Evolutionary conservation across 345 rosid genomes (phyloP).

Genomic region (Hibiscus syriacus): DNA sequence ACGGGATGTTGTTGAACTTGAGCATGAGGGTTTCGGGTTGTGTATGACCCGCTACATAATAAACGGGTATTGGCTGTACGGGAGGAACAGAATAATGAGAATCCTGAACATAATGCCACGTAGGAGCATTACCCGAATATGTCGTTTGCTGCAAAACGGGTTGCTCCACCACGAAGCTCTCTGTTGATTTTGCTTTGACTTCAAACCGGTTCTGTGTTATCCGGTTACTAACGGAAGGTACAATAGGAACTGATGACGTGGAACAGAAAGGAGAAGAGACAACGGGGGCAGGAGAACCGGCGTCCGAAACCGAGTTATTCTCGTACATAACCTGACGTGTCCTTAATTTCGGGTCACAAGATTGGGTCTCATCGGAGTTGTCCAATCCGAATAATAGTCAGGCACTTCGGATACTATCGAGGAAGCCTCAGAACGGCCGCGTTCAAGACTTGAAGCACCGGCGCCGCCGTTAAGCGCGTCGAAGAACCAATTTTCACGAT

Average conservation of each 20-base stretch:
- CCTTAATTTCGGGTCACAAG: too few species aligned
- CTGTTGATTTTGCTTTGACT: conserved; percentile 18
- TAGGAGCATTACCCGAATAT: conserved; percentile 38
- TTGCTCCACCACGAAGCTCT: conserved; percentile 24
- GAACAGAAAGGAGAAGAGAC: conserved; percentile 62
- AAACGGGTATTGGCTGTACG: too few species aligned
- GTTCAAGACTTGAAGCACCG: conserved; percentile 39
- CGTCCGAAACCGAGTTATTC: too few species aligned
- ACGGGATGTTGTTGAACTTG: too few species aligned
- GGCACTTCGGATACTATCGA: too few species aligned
- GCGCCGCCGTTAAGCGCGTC: conserved; percentile 71
- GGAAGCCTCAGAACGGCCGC: conserved; percentile 73
- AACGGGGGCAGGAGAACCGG: too few species aligned
- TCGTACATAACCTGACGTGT: too few species aligned
- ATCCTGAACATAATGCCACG: too few species aligned
- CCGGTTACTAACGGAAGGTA: conserved; percentile 51
- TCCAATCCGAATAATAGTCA: too few species aligned
- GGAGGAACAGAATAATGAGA: too few species aligned
- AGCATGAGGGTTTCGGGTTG: conserved; percentile 37
- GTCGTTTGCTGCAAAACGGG: conserved; percentile 29
- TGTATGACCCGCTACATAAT: conserved; percentile 46
- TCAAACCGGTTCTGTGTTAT: conserved; percentile 28
- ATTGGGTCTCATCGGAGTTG: too few species aligned
- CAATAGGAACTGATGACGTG: conserved; percentile 44
- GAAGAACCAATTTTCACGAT: conserved; percentile 84